Base-by-base conservation (phyloP, 208 protist species). In the Zelonia costaricensis region DNA sequence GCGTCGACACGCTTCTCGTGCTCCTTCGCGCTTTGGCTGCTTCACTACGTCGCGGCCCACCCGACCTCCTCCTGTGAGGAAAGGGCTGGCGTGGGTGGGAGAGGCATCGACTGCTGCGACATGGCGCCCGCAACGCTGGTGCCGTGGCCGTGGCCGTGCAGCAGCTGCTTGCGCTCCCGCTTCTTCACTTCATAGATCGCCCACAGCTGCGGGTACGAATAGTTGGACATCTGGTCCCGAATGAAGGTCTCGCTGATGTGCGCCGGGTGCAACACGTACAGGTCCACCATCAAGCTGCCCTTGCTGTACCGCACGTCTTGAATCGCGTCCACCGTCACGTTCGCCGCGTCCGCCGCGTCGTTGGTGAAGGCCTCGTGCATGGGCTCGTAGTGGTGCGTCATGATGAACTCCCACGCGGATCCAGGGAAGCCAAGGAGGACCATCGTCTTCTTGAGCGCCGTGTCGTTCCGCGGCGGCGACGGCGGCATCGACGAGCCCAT, bases 351-450 rank as follows among this genome's bases (percentile, higher is more conserved):
- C 0, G 66, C 36, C 20, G 66, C 58, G 51, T 72, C 66, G 13
- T 23, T 64, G 13, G 57, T 36, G 53, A 72, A 72, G 18, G 66
- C 66, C 22, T 63, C 66, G 20, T 65, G 66, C 66, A 72, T 72
- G 16, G 39, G 22, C 66, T 72, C 66, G 51, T 72, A 72, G 58
- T 72, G 58, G 44, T 65, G 40, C 0, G 48, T 65, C 58, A 72
- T 65, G 27, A 72, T 55, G 51, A 52, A 65, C 49, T 63, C 66
- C 66, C 66, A 72, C 6, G 57, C 56, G 15, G 66, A 72, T 5
- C 66, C 66, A 13, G 66, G 66, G 12, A 72, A 72, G 36, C 66
- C 58, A 1, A 72, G 57, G 9, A 72, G 66, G 49, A 72, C 66
- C 51, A 65, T 65, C 25, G 66, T 72, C 58, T 59, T 72, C 30